These are phyloP conservation scores for Podospora bellae-mahoneyi DNA, from an alignment of 495 filamentous ascomycete genomes.

Conservation along the genomic window DNA sequence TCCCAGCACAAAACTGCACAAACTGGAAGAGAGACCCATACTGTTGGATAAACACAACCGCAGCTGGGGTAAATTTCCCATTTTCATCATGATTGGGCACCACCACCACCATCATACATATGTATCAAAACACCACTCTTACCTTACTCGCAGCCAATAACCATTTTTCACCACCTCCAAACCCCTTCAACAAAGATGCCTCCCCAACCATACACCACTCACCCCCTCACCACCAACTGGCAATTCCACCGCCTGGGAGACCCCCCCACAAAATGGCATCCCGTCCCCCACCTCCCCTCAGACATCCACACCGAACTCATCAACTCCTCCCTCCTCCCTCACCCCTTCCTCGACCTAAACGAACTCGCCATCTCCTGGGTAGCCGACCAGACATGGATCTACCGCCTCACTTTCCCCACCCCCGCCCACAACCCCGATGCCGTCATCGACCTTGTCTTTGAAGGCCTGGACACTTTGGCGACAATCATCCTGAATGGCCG, in stretches of 20 bases:
- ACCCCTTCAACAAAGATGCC: neutral
- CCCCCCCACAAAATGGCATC: constrained; percentile 20
- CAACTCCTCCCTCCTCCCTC: constrained; percentile 42
- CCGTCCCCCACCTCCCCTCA: constrained; percentile 22
- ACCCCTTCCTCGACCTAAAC: constrained; percentile 66
- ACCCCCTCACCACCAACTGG: constrained; percentile 19
- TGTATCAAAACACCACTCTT: neutral
- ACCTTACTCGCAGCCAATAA: neutral
- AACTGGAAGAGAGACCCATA: neutral
- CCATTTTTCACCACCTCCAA: neutral
- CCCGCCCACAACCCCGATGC: constrained; percentile 32
- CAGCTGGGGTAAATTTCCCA: neutral
- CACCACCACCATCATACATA: neutral
- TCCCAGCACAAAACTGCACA: too few species aligned
- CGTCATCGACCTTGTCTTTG: constrained; percentile 57
- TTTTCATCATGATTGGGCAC: neutral
- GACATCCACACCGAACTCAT: constrained; percentile 29
- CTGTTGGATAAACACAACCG: neutral
- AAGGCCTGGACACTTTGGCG: constrained; percentile 72
- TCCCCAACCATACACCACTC: neutral
- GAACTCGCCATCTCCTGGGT: constrained; percentile 67
- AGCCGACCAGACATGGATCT: constrained; percentile 63
- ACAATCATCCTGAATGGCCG: constrained; percentile 61
- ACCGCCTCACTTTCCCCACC: constrained; percentile 38
- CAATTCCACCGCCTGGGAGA: constrained; percentile 19